Percentiles rank a stretch among this genome's conserved stretches.
Conservation (phyloP, 345 rosid genomes). For the Physaria fendleri region DNA sequence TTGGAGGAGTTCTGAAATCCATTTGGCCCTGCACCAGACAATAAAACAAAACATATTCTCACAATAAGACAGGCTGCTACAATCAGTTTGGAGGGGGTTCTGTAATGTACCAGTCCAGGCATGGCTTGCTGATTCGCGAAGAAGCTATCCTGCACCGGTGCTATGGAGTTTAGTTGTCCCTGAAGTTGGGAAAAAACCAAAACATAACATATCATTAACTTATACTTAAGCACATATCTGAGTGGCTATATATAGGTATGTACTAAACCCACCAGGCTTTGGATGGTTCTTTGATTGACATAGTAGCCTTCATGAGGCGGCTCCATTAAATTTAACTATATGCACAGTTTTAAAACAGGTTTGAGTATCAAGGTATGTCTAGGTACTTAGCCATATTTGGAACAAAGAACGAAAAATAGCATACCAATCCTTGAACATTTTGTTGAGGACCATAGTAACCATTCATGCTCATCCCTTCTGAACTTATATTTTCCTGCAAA, state of each 20-base stretch:
- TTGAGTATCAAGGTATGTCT: background rate
- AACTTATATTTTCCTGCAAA: constrained; percentile 41
- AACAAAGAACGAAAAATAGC: background rate
- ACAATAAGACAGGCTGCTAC: background rate
- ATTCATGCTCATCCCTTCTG: constrained; percentile 44
- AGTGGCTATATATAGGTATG: background rate
- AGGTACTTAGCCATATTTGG: background rate
- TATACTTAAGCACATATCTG: background rate
- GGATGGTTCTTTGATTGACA: constrained; percentile 49
- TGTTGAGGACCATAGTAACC: constrained; percentile 49
- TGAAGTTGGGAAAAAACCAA: constrained; percentile 13
- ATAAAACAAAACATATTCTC: background rate
- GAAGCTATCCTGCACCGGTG: constrained; percentile 41
- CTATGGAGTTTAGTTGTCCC: constrained; percentile 50
- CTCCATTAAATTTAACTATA: constrained; percentile 58
- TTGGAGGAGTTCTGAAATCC: constrained; percentile 53
- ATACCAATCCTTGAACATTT: constrained; percentile 54
- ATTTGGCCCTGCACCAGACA: constrained; percentile 36
- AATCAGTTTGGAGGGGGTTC: background rate
- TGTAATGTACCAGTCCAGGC: constrained; percentile 43
- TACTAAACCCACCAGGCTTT: constrained; percentile 40
- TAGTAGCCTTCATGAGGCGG: constrained; percentile 62
- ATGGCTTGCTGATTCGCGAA: constrained; percentile 48
- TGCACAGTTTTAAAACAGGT: constrained; percentile 26
- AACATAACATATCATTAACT: background rate